Base-by-base conservation (phyloP, 805 yeast genomes). In the Starmerella bombicola region DNA sequence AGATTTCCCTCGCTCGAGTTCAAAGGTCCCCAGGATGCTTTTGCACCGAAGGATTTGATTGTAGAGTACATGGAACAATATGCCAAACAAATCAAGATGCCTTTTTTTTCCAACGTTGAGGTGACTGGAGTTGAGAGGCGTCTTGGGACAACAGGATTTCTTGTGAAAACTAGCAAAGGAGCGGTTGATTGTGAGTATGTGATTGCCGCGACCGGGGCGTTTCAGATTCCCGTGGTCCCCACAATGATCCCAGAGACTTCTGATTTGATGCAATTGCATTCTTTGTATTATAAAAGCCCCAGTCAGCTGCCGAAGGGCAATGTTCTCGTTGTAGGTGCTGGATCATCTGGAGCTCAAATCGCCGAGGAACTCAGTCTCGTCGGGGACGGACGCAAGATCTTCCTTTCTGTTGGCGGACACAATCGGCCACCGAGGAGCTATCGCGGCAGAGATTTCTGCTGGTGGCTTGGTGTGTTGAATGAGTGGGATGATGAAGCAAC, bases 391-490 rank as follows among this genome's bases (percentile, higher is more conserved):
- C 29, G 38, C 13, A 28, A 30, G 18, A 38, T 40, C 18, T 47
- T 16, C 32, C 29, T 47, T 12, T 44, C 48, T 7, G 45, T 47
- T 7, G 50, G 50, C 6, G 41, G 44, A 18, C 50, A 47, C 31
- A 48, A 44, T 26, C 35, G 50, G 5, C 50, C 50, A 3, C 50
- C 50, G 13, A 34, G 50, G 9, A 36, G 42, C 20, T 47, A 47
- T 19, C 48, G 50, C 20, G 42, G 31, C 10, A 48, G 50, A 13
- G 50, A 47, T 30, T 47, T 47, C 40, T 42, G 45, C 38, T 47
- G 50, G 50, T 47, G 50, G 50, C 44, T 47, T 5, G 50, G 48
- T 4, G 50, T 47, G 13, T 32, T 47, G 30, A 47, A 47, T 32
- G 35, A 40, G 40, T 47, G 50, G 50, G 50, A 47, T 21, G 30